Evolutionary conservation across 257 asterid species (phyloP), one percentile per base, ranked within the genome.

Genomic region (Gentiana dahurica): DNA sequence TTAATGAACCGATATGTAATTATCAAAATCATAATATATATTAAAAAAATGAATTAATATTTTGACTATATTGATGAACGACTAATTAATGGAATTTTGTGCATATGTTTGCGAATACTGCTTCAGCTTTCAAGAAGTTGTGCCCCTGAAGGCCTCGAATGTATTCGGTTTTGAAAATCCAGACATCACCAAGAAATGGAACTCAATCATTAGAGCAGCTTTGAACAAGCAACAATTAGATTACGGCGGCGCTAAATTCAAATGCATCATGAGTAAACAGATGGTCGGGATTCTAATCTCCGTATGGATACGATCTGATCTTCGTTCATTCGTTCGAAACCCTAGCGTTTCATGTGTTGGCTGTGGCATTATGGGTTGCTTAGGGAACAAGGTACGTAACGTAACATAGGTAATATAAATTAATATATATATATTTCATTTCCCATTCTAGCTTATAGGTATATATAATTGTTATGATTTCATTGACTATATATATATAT

Each of bases 201-300:
- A 82, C 54, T 75, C 81, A 12, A 36, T 79, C 41, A 77, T 82
- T 39, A 68, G 86, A 66, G 36, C 49, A 33, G 72, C 77, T 15
- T 58, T 82, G 4, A 73, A 68, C 65, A 77, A 68, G 67, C 71
- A 36, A 43, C 62, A 51, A 37, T 34, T 12, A 2, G 24, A 50
- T 49, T 12, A 12, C 8, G 12, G 38, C 10, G 45, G 53, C 47
- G 6, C 51, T 47, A 68, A 60, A 46, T 82, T 68, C 49, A 63
- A 71, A 52, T 82, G 91, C 68, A 75, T 82, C 54, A 75, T 82
- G 24, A 79, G 86, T 33, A 82, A 82, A 58, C 84, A 82, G 63
- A 82, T 82, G 91, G 91, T 79, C 3, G 91, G 91, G 53, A 79
- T 82, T 32, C 53, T 82, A 41, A 79, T 82, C 36, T 68, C 91